Percentiles rank a stretch among this genome's conserved stretches.
Evolutionary conservation across 495 filamentous ascomycete species (phyloP).

Genomic region (Rhypophila decipiens): DNA sequence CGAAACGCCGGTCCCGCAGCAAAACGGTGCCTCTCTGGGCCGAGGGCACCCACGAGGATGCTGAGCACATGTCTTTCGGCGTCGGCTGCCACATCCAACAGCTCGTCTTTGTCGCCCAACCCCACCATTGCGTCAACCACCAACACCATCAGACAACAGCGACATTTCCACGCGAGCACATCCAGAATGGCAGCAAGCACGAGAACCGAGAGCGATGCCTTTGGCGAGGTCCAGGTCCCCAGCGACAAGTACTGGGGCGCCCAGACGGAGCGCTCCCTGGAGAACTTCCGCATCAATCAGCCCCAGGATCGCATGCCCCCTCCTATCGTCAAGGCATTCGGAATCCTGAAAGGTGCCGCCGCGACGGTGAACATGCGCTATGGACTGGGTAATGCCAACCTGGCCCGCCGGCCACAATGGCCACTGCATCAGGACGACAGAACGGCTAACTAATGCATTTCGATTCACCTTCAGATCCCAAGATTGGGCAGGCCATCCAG

Average conservation of each 20-base stretch:
- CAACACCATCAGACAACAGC: constrained; percentile 12
- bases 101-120: not conserved
- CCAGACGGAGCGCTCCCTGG: constrained; percentile 93
- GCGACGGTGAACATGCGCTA: constrained; percentile 93
- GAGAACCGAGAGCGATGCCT: constrained; percentile 90
- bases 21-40: constrained; percentile 28
- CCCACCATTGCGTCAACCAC: not conserved
- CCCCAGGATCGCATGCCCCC: constrained; percentile 98
- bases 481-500: constrained; percentile 87
- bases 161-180: constrained; percentile 44
- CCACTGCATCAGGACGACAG: constrained; percentile 8
- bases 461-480: constrained; percentile 61
- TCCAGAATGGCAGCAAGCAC: constrained; percentile 46
- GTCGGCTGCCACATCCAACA: constrained; percentile 4
- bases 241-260: constrained; percentile 98
- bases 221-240: constrained; percentile 89
- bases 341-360: constrained; percentile 94
- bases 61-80: constrained; percentile 33
- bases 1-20: constrained; percentile 32
- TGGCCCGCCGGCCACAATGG: constrained; percentile 7
- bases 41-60: constrained; percentile 33
- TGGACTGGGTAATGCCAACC: constrained; percentile 70
- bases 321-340: constrained; percentile 85
- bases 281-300: constrained; percentile 99
- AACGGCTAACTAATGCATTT: constrained; percentile 8